phyloP scores from a whole-genome alignment of 768 basidiomycete genomes.

The Mycena filopes region DNA sequence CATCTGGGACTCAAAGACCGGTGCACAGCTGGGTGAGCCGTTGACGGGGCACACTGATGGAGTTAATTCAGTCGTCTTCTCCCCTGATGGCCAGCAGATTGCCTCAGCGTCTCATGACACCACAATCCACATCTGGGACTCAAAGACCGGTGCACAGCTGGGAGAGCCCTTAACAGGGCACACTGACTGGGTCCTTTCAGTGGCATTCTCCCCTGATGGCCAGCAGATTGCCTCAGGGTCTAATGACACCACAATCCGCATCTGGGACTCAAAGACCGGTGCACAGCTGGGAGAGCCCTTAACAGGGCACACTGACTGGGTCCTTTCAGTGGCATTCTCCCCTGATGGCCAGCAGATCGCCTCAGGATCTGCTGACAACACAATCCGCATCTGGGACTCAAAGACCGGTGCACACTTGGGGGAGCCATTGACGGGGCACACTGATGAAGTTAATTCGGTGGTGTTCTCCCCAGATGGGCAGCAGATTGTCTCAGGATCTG shows the following conservation, averaged over 20 bases:
- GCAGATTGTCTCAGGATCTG: too few relatives aligned
- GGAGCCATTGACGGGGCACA: too few relatives aligned
- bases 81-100: neutral
- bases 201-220: neutral
- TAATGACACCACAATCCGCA: constrained; percentile 60
- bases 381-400: constrained; percentile 6
- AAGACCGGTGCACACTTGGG: too few relatives aligned
- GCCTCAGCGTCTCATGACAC: neutral
- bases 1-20: constrained; percentile 3
- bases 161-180: too few relatives aligned
- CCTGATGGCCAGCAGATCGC: constrained; percentile 37
- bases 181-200: too few relatives aligned
- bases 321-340: neutral
- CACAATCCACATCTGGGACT: constrained; percentile 4
- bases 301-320: neutral
- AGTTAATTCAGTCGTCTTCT: neutral
- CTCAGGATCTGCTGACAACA: neutral
- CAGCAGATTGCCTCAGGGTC: constrained; percentile 56
- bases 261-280: constrained; percentile 30
- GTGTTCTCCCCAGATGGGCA: neutral
- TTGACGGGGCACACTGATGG: neutral
- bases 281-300: neutral
- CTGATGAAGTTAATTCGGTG: too few relatives aligned
- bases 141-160: too few relatives aligned
- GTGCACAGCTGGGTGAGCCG: neutral